phyloP scores from a whole-genome alignment of 495 filamentous ascomycete species.

The Sabuloglossum arenarium region DNA sequence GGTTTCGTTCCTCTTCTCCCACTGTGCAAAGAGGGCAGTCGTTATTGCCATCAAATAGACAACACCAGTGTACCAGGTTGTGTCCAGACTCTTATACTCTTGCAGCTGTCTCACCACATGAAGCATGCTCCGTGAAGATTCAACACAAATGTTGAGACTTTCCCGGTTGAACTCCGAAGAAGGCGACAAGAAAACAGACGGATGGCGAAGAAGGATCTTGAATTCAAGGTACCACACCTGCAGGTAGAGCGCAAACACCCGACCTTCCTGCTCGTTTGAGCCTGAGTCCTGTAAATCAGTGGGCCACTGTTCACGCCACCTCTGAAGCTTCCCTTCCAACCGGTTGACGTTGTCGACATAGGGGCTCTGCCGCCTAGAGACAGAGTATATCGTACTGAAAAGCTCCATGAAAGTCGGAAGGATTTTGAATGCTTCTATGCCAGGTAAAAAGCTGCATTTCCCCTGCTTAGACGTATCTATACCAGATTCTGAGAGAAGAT shows the following conservation, averaged over 20 bases:
- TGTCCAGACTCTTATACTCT: constrained; percentile 47
- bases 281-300: constrained; percentile 10
- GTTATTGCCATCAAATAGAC: constrained; percentile 55
- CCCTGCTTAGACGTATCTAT: constrained; percentile 25
- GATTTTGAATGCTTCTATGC: constrained; percentile 36
- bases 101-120: constrained; percentile 34
- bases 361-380: constrained; percentile 30
- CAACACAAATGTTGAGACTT: constrained; percentile 47
- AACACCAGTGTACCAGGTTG: constrained; percentile 55
- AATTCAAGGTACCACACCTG: constrained; percentile 25
- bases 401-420: constrained; percentile 45
- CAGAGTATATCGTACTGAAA: constrained; percentile 47
- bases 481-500: constrained; percentile 33
- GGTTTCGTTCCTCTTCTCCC: constrained; percentile 39
- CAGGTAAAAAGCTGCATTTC: constrained; percentile 42
- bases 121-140: constrained; percentile 40
- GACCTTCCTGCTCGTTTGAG: constrained; percentile 27
- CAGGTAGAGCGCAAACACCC: constrained; percentile 27
- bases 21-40: constrained; percentile 47
- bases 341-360: constrained; percentile 40
- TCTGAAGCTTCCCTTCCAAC: constrained; percentile 37
- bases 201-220: constrained; percentile 40
- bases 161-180: constrained; percentile 36
- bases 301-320: constrained; percentile 35
- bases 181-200: constrained; percentile 41